Conservation (phyloP, 768 basidiomycete genomes). For the Tulasnella sp. region DNA sequence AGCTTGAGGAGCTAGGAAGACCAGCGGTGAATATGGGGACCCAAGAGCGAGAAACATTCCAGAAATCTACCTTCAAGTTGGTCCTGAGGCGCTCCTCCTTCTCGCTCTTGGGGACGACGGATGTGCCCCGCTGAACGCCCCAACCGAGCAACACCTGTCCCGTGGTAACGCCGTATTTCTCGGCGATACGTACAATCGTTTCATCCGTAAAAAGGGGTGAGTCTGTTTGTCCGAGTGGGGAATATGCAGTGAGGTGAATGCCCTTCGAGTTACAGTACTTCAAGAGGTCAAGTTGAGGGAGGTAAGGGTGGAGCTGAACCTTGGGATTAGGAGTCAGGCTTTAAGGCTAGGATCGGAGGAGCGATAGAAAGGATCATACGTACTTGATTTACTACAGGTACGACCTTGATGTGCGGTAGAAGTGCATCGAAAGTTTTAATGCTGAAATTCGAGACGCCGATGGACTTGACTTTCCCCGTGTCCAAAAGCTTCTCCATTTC, state of each 20-base stretch:
- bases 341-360: neutral
- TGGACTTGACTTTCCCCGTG: conserved; percentile 46
- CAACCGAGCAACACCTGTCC: conserved; percentile 84
- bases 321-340: neutral
- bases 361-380: neutral
- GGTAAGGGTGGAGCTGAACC: conserved; percentile 76
- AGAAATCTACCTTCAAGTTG: conserved; percentile 18
- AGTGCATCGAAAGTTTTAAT: conserved; percentile 62
- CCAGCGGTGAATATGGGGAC: neutral
- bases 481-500: conserved; percentile 69
- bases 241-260: conserved; percentile 65
- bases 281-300: conserved; percentile 70
- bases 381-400: conserved; percentile 68
- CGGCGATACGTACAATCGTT: conserved; percentile 57
- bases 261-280: conserved; percentile 63
- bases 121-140: conserved; percentile 69
- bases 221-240: conserved; percentile 54
- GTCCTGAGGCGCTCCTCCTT: conserved; percentile 41
- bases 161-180: conserved; percentile 53
- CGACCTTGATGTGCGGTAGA: conserved; percentile 65
- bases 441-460: conserved; percentile 76
- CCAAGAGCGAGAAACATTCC: neutral
- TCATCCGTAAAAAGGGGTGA: conserved; percentile 38
- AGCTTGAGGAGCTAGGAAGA: neutral
- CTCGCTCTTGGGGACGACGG: conserved; percentile 82